These are phyloP conservation scores for Hypoxylon sp. DNA, from an alignment of 2,329 filamentous ascomycete species.

Conservation along the genomic window DNA sequence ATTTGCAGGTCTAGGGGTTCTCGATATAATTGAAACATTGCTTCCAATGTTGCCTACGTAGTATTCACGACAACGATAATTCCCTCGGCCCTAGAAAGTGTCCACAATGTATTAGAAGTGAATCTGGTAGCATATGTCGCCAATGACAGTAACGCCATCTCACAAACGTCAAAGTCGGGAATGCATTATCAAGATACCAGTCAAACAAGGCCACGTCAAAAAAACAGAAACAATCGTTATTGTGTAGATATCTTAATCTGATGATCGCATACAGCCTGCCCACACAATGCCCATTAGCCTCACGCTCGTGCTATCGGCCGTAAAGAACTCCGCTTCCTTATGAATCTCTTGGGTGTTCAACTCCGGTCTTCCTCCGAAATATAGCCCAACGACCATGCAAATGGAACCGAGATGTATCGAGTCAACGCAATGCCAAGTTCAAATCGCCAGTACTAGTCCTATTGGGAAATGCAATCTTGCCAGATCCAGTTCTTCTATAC, in stretches of 20 bases:
- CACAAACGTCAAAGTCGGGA: neutral
- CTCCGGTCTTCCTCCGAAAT: constrained; percentile 30
- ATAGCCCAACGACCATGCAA: constrained; percentile 36
- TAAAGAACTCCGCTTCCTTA: constrained; percentile 35
- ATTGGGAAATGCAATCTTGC: constrained; percentile 20
- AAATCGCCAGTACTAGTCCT: constrained; percentile 15
- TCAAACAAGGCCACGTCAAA: neutral
- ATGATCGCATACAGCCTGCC: constrained; percentile 24
- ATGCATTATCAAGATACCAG: neutral
- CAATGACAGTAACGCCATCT: neutral
- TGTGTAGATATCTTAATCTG: constrained; percentile 21
- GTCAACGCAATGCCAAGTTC: constrained; percentile 43
- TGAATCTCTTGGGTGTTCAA: constrained; percentile 34
- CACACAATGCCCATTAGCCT: constrained; percentile 29
- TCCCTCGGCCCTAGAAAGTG: neutral
- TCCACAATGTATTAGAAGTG: neutral
- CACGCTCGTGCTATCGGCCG: constrained; percentile 10
- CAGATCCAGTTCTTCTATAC: constrained; percentile 63
- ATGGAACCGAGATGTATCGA: constrained; percentile 31
- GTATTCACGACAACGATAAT: neutral
- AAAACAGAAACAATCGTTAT: constrained; percentile 18
- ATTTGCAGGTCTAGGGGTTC: neutral
- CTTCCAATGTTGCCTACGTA: neutral
- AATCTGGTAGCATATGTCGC: neutral
- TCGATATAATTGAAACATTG: neutral